phyloP scores from a whole-genome alignment of 768 basidiomycete genomes.

The Russula sp. region DNA sequence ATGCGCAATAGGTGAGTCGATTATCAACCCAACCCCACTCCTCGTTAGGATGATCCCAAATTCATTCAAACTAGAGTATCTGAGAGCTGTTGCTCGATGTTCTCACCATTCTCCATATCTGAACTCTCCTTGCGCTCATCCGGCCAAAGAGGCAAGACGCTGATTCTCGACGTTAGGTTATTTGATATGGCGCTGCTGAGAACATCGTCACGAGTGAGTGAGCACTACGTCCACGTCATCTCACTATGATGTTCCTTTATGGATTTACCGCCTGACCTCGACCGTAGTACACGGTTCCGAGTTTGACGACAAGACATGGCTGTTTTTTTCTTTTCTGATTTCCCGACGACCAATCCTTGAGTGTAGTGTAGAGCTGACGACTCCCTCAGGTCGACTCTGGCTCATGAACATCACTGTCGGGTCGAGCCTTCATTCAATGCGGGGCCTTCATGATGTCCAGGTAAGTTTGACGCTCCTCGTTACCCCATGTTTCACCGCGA shows the following conservation, averaged over 20 bases:
- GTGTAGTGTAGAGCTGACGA: background rate
- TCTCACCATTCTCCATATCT: slow-evolving; percentile 39
- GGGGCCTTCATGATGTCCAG: background rate
- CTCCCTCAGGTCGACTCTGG: background rate
- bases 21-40: slow-evolving; percentile 17
- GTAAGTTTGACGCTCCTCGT: background rate
- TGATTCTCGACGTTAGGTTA: slow-evolving; percentile 1
- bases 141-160: background rate
- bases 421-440: background rate
- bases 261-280: slow-evolving; percentile 84
- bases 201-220: slow-evolving; percentile 27
- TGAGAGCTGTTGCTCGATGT: slow-evolving; percentile 70
- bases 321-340: slow-evolving; percentile 62
- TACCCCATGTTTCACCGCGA: slow-evolving; percentile 2
- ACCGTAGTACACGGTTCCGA: slow-evolving; percentile 32
- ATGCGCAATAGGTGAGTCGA: background rate
- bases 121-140: slow-evolving; percentile 3
- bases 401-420: too few relatives aligned
- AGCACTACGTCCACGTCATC: slow-evolving; percentile 28
- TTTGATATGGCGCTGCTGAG: background rate
- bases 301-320: slow-evolving; percentile 74
- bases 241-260: slow-evolving; percentile 51
- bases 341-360: background rate
- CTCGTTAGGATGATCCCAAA: slow-evolving; percentile 49
- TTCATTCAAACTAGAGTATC: slow-evolving; percentile 89